Conservation (phyloP, 257 asterid species). For the Salvia miltiorrhiza region DNA sequence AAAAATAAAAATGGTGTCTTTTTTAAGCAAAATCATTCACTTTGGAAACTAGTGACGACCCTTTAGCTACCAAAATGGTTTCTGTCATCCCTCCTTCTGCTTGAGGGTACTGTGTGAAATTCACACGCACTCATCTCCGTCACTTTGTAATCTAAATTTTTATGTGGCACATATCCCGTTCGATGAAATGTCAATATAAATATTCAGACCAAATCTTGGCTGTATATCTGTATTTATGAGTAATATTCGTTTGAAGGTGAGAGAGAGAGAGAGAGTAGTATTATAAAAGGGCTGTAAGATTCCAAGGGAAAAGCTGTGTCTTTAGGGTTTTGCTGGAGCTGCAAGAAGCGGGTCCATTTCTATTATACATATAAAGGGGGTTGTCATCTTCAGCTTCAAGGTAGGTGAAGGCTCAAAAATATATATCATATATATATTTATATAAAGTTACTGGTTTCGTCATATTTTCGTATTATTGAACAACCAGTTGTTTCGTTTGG, state of each 20-base stretch:
- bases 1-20: slow-evolving; percentile 29
- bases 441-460: slow-evolving; percentile 37
- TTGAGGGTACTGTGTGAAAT: slow-evolving; percentile 12
- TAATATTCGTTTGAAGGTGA: slow-evolving; percentile 12
- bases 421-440: slow-evolving; percentile 15
- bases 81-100: slow-evolving; percentile 8
- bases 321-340: slow-evolving; percentile 58
- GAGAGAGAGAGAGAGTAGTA: slow-evolving; percentile 16
- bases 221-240: slow-evolving; percentile 20
- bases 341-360: slow-evolving; percentile 44
- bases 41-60: slow-evolving; percentile 24
- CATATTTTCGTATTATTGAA: slow-evolving; percentile 35
- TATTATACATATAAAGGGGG: slow-evolving; percentile 24
- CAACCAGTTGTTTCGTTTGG: too few species aligned
- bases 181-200: slow-evolving; percentile 7
- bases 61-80: slow-evolving; percentile 16
- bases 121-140: slow-evolving; percentile 16
- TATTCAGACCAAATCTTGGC: slow-evolving; percentile 15
- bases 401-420: slow-evolving; percentile 64
- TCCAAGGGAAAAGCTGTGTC: slow-evolving; percentile 32
- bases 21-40: slow-evolving; percentile 24
- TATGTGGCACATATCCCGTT: neutral
- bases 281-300: slow-evolving; percentile 35
- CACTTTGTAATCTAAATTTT: neutral
- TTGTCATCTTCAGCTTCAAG: slow-evolving; percentile 45